Base-by-base conservation (phyloP, 306 rosid species). In the Sphenostylis stenocarpa region DNA sequence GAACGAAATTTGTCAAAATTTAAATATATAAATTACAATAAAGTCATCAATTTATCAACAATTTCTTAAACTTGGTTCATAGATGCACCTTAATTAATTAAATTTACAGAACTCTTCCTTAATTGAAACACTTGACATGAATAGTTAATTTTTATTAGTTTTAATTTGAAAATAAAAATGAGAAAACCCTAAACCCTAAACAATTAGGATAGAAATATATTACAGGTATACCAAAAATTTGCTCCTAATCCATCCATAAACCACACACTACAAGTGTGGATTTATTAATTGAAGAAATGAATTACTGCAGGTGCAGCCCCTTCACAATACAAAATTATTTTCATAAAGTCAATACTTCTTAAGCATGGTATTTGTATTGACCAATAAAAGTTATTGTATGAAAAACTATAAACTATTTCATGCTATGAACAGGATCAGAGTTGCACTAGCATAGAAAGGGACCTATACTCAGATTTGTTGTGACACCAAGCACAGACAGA, bases 371-470 rank as follows among this genome's bases (percentile, higher is more conserved):
- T 67, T 36, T 48, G 24, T 39, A 44, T 45, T 56, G 45, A 67
- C 55, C 72, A 51, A 67, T 43, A 70, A 12, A 63, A 43, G 9
- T 8, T 21, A 67, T 23, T 11, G 11, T 47, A 38, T 56, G 53
- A 70, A 77, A 21, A 45, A 26, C 67, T 81, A 29, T 21, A 28
- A 41, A 58, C 14, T 26, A 57, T 7, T 75, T 53, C 5, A 70
- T 51, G 72, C 64, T 72, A 82, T 78, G 43, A 63, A 78, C 81
- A 80, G 39, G 45, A 73, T 13, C 26, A 70, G 33, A 64, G 53
- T 38, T 72, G 44, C 24, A 19, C 5, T 38, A 7, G 44, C 7
- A 15, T 5, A 47, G 19, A 39, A 56, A 49, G 31, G 55, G 11
- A 77, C 60, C 74, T 58, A 38, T 26, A 11, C 64, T 47, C 85